Base-by-base conservation (phyloP, 176 grass and related monocot species). In the Eremochloa ophiuroides region DNA sequence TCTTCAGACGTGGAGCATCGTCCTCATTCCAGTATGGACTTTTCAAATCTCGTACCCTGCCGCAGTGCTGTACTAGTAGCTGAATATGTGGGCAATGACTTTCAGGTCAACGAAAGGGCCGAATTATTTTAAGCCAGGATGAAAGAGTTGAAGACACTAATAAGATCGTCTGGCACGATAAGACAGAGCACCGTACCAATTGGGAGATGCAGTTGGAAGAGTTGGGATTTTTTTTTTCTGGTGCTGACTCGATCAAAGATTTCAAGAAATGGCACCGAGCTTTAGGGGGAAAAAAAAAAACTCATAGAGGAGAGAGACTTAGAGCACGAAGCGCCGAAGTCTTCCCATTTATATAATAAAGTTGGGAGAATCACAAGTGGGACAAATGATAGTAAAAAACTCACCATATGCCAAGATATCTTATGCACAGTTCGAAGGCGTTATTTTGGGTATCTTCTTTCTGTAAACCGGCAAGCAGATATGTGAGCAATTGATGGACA, bases 341-440 rank as follows among this genome's bases (percentile, higher is more conserved):
- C 51, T 80, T 43, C 76, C 28, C 2, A n/a, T 43, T 56, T 78
- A 48, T 46, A n/a, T n/a, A n/a, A n/a, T n/a, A 83, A 17, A 59
- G 67, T 28, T 73, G 34, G 73, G 16, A 3, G 2, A 13, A 78
- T 39, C 28, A 74, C 68, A 83, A 88, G 37, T 74, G 58, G 80
- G 47, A 48, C 73, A 74, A 37, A 78, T 66, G 23, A 59, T 30
- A 78, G n/a, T n/a, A 37, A 5, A 65, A n/a, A n/a, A n/a, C 20
- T 11, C 48, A 42, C 20, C 28, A 47, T 14, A 62, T 62, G 31
- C 26, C 53, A 76, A 29, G 51, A 69, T 68, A 30, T 23, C 31
- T n/a, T 60, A 5, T 29, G 47, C 20, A 26, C 2, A 46, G 28
- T 59, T 62, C 10, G 10, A 10, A 7, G 59, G 10, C 17, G 62